phyloP scores from a whole-genome alignment of 78 protist genomes.

The Dictyostelium purpureum region DNA sequence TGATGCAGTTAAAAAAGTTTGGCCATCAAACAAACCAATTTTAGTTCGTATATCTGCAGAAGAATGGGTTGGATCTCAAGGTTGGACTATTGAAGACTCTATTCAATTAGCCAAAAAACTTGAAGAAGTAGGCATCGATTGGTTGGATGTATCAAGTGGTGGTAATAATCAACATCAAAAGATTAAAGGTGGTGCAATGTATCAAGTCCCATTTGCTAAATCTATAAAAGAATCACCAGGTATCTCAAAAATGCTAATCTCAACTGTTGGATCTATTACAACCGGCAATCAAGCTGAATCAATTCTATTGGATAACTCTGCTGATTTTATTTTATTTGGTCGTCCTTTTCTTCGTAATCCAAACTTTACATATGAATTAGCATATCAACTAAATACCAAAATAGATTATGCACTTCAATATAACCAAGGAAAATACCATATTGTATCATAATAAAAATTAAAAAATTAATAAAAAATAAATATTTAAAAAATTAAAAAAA shows the following conservation, averaged over 20 bases:
- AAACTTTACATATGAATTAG: constrained; percentile 8
- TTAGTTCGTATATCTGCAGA: neutral
- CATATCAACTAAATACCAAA: neutral
- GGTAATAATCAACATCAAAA: constrained; percentile 11
- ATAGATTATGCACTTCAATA: constrained; percentile 43
- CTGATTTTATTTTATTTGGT: constrained; percentile 28
- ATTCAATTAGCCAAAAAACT: neutral
- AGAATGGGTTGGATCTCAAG: constrained; percentile 46
- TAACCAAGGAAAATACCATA: neutral
- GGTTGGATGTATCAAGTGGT: constrained; percentile 34
- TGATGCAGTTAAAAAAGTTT: constrained; percentile 19
- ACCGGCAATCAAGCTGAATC: neutral
- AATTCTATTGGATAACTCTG: neutral
- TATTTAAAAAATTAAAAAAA: no score
- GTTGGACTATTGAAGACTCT: constrained; percentile 44
- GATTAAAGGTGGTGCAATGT: neutral
- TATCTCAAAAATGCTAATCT: neutral
- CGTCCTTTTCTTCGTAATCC: constrained; percentile 52
- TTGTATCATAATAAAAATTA: no score
- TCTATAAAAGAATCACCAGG: neutral
- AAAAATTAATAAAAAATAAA: no score
- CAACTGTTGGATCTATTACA: constrained; percentile 28
- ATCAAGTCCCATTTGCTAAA: constrained; percentile 37
- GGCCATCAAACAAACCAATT: constrained; percentile 27
- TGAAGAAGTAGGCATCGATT: constrained; percentile 10